These are phyloP conservation scores for Pythium graminicola DNA, from an alignment of 352 stramenopile genomes.

Conservation along the genomic window DNA sequence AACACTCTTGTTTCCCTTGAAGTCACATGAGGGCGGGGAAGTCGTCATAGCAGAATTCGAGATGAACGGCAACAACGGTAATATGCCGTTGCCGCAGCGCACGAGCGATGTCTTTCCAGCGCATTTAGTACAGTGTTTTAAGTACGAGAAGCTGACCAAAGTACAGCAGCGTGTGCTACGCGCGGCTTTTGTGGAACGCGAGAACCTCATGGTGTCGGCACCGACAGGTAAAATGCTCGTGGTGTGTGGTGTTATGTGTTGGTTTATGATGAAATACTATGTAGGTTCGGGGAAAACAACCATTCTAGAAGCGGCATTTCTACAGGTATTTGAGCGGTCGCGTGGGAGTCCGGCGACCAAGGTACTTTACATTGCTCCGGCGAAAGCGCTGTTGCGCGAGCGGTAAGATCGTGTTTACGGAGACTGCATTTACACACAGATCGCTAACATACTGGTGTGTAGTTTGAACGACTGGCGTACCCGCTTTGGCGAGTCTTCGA, in stretches of 20 bases:
- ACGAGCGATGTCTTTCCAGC: slow-evolving; percentile 32
- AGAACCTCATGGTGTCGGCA: slow-evolving; percentile 39
- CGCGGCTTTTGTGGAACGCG: slow-evolving; percentile 22
- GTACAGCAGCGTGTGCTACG: slow-evolving; percentile 38
- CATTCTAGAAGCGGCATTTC: slow-evolving; percentile 41
- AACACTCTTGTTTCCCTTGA: slow-evolving; percentile 35
- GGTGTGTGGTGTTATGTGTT: not conserved
- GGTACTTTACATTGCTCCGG: slow-evolving; percentile 39
- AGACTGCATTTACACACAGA: not conserved
- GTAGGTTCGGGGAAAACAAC: slow-evolving; percentile 43
- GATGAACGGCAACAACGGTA: slow-evolving; percentile 1
- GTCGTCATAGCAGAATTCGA: not conserved
- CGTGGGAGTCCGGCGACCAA: slow-evolving; percentile 15
- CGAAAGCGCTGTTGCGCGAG: slow-evolving; percentile 43
- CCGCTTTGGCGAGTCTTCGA: slow-evolving; percentile 28
- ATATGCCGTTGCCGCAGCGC: slow-evolving; percentile 6
- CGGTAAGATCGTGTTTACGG: slow-evolving; percentile 21
- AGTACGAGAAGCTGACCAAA: slow-evolving; percentile 35
- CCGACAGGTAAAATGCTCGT: slow-evolving; percentile 27
- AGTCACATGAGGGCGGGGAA: slow-evolving; percentile 1
- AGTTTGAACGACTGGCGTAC: slow-evolving; percentile 33
- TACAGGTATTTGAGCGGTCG: slow-evolving; percentile 25
- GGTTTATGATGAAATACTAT: not conserved
- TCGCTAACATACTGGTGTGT: not conserved
- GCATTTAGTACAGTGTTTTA: slow-evolving; percentile 36